A percentile compares a stretch with the other conserved stretches of the same genome.
These are phyloP conservation scores for Poa annua DNA, from an alignment of 176 grass and related monocot species.

Conservation along the genomic window DNA sequence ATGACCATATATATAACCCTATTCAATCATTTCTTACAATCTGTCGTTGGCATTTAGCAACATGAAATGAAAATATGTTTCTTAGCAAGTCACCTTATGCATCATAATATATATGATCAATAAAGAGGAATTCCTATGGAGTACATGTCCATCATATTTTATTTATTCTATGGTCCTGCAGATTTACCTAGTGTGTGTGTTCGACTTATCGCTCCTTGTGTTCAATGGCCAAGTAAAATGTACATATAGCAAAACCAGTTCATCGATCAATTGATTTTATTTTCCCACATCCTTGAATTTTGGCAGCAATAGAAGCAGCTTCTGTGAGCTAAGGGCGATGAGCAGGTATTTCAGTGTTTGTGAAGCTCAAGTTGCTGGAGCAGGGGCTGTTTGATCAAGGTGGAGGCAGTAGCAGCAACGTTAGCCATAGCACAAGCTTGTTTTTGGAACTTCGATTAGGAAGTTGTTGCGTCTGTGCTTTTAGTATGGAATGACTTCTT, in stretches of 20 bases:
- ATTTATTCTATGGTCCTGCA: neutral
- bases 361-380: neutral
- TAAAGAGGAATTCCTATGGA: neutral
- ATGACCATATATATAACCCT: neutral
- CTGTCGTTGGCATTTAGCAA: neutral
- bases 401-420: neutral
- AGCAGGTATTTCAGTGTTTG: slow-evolving; percentile 3
- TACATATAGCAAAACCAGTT: neutral
- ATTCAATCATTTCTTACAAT: neutral
- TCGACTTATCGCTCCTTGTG: neutral
- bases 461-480: neutral
- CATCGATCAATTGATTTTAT: neutral
- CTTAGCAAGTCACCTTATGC: neutral
- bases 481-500: neutral
- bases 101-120: neutral
- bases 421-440: no score
- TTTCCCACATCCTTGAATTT: neutral
- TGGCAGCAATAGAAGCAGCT: neutral
- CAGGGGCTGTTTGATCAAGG: neutral
- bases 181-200: neutral
- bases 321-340: neutral
- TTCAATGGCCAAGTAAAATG: neutral
- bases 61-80: neutral
- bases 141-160: neutral
- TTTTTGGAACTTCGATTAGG: neutral